phyloP scores from a whole-genome alignment of 768 basidiomycete species.

The Tulasnella sp. region DNA sequence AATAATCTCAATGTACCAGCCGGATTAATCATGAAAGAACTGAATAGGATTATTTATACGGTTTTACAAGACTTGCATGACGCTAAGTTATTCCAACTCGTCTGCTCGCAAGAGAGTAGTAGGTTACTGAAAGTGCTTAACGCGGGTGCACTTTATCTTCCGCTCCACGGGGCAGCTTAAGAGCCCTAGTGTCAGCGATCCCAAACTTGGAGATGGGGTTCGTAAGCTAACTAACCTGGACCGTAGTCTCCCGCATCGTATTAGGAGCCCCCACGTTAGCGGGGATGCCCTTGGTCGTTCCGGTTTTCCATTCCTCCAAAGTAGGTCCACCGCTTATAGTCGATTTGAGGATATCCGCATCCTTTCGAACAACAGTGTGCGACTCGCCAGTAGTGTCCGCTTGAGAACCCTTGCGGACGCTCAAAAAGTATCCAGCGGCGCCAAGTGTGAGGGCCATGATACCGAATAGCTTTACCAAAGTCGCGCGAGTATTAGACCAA shows the following conservation, averaged over 20 bases:
- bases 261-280: background rate
- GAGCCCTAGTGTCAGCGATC: background rate
- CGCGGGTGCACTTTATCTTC: background rate
- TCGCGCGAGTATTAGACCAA: background rate
- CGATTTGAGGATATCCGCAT: background rate
- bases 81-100: background rate
- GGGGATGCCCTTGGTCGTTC: background rate
- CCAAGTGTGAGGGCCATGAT: constrained; percentile 20
- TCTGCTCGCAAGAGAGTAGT: background rate
- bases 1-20: background rate
- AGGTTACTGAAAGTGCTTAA: background rate
- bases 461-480: background rate
- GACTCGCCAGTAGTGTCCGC: background rate
- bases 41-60: background rate
- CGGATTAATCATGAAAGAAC: background rate
- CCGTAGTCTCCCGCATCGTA: background rate
- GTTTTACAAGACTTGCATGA: background rate
- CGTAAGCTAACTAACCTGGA: background rate
- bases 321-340: background rate
- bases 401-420: background rate
- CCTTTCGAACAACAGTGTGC: background rate
- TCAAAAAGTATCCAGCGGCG: constrained; percentile 17
- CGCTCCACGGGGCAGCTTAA: background rate
- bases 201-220: background rate
- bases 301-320: background rate